phyloP scores from a whole-genome alignment of 768 basidiomycete species.

The Tylopilus plumbeoviolaceoides region DNA sequence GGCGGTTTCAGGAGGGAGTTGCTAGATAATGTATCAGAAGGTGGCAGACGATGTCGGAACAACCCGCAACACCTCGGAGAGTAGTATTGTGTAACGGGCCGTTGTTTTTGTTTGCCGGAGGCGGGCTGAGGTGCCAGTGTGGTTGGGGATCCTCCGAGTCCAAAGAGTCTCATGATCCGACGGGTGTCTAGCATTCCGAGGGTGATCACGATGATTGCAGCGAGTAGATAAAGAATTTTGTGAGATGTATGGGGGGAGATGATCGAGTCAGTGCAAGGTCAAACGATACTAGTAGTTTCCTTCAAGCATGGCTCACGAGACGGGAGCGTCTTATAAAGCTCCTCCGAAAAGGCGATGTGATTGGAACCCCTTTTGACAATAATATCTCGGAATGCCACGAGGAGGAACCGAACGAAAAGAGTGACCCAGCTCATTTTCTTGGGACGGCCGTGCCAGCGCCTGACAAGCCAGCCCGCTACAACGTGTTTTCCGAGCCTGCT shows the following conservation, averaged over 20 bases:
- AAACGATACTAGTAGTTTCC: slow-evolving; percentile 13
- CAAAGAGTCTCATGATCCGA: slow-evolving; percentile 31
- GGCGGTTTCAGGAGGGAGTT: slow-evolving; percentile 15
- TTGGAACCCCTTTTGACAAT: slow-evolving; percentile 5
- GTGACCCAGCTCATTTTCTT: slow-evolving; percentile 11
- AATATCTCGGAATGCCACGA: slow-evolving; percentile 17
- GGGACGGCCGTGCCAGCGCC: slow-evolving; percentile 3
- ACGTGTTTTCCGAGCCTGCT: slow-evolving; percentile 24
- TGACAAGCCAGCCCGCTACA: slow-evolving; percentile 15
- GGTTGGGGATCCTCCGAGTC: slow-evolving; percentile 27
- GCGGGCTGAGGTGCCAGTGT: slow-evolving; percentile 23
- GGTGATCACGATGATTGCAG: slow-evolving; percentile 15
- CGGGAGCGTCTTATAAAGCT: slow-evolving; percentile 24
- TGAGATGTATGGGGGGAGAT: slow-evolving; percentile 5
- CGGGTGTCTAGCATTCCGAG: slow-evolving; percentile 32
- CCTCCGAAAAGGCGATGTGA: slow-evolving; percentile 27
- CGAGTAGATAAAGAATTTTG: slow-evolving; percentile 29
- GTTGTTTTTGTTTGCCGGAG: slow-evolving; percentile 15
- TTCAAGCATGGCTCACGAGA: slow-evolving; percentile 11
- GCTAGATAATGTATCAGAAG: slow-evolving; percentile 6
- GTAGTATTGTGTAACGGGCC: slow-evolving; percentile 24
- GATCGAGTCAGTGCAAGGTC: slow-evolving; percentile 12
- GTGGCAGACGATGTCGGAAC: neutral
- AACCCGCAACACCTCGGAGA: slow-evolving; percentile 14
- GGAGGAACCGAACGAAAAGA: slow-evolving; percentile 5